Conservation (phyloP, 257 asterid species). For the Asclepias syriaca region DNA sequence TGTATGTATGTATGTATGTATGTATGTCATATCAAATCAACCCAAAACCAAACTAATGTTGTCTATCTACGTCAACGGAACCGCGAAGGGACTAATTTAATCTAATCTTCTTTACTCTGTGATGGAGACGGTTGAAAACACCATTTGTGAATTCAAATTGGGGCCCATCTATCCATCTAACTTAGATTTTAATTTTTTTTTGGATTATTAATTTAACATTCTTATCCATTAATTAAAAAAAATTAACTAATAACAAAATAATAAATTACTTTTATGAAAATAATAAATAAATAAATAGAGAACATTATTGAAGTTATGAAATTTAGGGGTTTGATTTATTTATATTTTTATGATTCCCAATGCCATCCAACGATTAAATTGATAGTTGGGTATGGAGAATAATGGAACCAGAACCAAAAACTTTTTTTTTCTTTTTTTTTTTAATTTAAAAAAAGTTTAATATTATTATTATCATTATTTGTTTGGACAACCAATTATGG, state of each 20-base stretch:
- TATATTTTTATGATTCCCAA: background rate
- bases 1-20: background rate
- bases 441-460: no score
- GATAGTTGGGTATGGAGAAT: conserved; percentile 12
- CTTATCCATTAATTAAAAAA: no score
- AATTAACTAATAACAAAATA: no score
- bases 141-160: conserved; percentile 6
- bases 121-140: conserved; percentile 11
- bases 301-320: background rate
- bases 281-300: no score
- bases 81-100: background rate
- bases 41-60: background rate
- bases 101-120: background rate
- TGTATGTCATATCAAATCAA: conserved; percentile 2
- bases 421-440: no score
- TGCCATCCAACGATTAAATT: background rate
- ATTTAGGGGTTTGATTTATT: background rate
- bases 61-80: background rate
- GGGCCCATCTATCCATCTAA: background rate
- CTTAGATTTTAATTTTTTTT: background rate
- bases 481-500: background rate
- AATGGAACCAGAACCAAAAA: conserved; percentile 7
- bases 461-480: no score
- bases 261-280: no score
- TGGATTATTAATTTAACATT: background rate